Percentiles rank a stretch among this genome's conserved stretches.
Conservation (phyloP, 2,329 filamentous ascomycete species). For the Mollisia scopiformis region DNA sequence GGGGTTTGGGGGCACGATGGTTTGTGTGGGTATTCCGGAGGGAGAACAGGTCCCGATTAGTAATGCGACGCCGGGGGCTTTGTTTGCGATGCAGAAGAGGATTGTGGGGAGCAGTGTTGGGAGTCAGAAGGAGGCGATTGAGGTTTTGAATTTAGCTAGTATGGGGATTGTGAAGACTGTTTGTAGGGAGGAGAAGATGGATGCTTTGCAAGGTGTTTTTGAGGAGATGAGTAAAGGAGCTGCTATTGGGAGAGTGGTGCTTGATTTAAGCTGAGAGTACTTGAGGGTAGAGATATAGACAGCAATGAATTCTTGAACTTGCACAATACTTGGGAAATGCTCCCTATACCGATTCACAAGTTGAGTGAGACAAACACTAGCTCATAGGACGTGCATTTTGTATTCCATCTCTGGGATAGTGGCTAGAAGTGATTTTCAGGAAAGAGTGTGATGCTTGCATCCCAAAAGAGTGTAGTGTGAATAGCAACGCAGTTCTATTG, state of each 20-base stretch:
- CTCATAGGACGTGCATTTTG: too few relatives aligned
- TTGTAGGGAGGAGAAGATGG: conserved; percentile 45
- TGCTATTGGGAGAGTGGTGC: conserved; percentile 43
- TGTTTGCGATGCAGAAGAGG: conserved; percentile 20
- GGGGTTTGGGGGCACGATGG: conserved; percentile 48
- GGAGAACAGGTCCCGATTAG: conserved; percentile 42
- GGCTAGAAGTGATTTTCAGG: too few relatives aligned
- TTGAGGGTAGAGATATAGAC: not conserved
- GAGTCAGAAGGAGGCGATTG: conserved; percentile 48
- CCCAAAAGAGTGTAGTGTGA: not conserved
- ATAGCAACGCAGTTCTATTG: conserved; percentile 13
- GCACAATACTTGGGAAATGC: too few relatives aligned
- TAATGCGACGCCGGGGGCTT: not conserved
- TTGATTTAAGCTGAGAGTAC: conserved; percentile 7
- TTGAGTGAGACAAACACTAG: too few relatives aligned
- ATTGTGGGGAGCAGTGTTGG: conserved; percentile 47
- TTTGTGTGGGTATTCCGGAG: conserved; percentile 52
- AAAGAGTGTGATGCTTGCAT: too few relatives aligned
- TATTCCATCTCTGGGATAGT: too few relatives aligned
- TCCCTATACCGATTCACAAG: too few relatives aligned
- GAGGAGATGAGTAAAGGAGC: conserved; percentile 44
- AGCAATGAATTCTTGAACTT: too few relatives aligned
- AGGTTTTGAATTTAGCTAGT: conserved; percentile 46
- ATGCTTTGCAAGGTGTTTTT: conserved; percentile 44
- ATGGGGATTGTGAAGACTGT: conserved; percentile 47